Conservation (phyloP, 2,329 filamentous ascomycete species). For the Huntiella bhutanensis region DNA sequence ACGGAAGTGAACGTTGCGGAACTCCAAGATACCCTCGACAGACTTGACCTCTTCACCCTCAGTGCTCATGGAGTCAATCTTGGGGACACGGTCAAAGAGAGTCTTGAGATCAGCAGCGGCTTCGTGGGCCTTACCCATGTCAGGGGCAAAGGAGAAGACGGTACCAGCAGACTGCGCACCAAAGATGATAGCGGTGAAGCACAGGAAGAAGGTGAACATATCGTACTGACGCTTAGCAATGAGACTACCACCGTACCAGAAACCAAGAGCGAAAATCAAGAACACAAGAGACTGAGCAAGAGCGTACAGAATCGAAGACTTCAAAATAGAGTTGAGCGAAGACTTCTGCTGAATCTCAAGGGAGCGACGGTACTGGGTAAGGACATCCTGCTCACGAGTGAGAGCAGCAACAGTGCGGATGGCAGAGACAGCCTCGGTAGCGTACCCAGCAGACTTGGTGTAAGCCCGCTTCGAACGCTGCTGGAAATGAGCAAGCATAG, state of each 20-base stretch:
- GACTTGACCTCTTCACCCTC: slow-evolving; percentile 43
- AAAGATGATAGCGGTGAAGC: slow-evolving; percentile 75
- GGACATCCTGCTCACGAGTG: slow-evolving; percentile 69
- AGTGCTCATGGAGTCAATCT: slow-evolving; percentile 63
- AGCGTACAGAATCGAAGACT: slow-evolving; percentile 64
- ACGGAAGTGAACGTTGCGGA: slow-evolving; percentile 81
- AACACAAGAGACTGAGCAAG: slow-evolving; percentile 70
- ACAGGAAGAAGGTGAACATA: slow-evolving; percentile 81
- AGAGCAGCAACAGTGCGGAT: slow-evolving; percentile 87
- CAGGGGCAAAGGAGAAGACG: slow-evolving; percentile 75
- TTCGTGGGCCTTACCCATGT: slow-evolving; percentile 83
- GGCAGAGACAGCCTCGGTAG: slow-evolving; percentile 81
- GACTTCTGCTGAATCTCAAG: slow-evolving; percentile 47
- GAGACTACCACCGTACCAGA: slow-evolving; percentile 77
- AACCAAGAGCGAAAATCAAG: slow-evolving; percentile 67
- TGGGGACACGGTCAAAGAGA: slow-evolving; percentile 65
- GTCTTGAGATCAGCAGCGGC: slow-evolving; percentile 64
- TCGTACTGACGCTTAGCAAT: slow-evolving; percentile 52
- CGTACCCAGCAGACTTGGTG: slow-evolving; percentile 63
- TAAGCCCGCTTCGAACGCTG: slow-evolving; percentile 63
- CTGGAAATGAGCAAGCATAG: slow-evolving; percentile 63
- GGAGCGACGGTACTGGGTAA: slow-evolving; percentile 47
- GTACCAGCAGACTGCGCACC: slow-evolving; percentile 81
- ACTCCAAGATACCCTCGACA: slow-evolving; percentile 66
- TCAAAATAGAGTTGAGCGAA: slow-evolving; percentile 54